Base-by-base conservation (phyloP, 257 asterid genomes). In the Cruciata laevipes region DNA sequence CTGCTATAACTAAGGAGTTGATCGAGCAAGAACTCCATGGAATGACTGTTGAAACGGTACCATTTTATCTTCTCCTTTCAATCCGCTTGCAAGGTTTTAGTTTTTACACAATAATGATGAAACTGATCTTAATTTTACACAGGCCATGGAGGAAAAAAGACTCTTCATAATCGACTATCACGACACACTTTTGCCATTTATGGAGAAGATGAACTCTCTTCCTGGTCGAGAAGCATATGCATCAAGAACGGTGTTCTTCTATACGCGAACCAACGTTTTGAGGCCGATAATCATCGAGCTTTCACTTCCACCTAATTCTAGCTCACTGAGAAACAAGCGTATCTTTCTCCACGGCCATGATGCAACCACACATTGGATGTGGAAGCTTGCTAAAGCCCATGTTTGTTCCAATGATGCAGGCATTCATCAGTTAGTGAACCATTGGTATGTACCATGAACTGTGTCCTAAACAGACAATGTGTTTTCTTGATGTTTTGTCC, bases 401-500 rank as follows among this genome's bases (percentile, higher is more conserved):
- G 98, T 90, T 71, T 86, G 89, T 78, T 85, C 95, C 72, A 88
- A 87, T 12, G 98, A 93, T 78, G 89, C 97, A 3, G 98, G 98
- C 25, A 68, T 87, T 65, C 98, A 93, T 77, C 98, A 93, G 72
- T 84, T 90, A 37, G 89, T 90, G 56, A 88, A 85, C 83, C 98
- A 93, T 83, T 93, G 97, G 97, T 91, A 82, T 8, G 84, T 55
- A 82, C 6, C 10, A 13, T 37, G 42, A 1, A 37, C 42, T 37
- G 9, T 37, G 13, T 13, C 13, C 42, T 37, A 1, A 37, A 11
- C 40, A 37, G 42, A 37, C 13, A 47, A 37, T 30, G 10, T 30
- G 60, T 44, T 63, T 33, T 59, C 61, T 56, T 60, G n/a, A 35
- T 56, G 12, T 75, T 44, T 37, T 42, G 42, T 37, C 42, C 42